phyloP scores from a whole-genome alignment of 495 filamentous ascomycete species.

The Saxophila tyrrhenica region DNA sequence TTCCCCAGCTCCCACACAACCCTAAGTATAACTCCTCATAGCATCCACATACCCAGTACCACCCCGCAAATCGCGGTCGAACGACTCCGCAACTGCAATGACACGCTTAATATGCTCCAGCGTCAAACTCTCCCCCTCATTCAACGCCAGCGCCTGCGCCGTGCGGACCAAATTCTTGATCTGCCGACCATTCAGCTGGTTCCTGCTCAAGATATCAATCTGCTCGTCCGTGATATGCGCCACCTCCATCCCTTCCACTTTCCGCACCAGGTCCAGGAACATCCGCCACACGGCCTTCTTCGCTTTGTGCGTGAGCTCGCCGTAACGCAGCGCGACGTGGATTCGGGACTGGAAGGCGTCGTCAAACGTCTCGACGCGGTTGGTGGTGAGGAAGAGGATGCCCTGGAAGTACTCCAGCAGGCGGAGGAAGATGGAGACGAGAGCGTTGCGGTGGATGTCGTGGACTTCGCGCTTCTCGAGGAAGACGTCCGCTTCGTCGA shows the following conservation, averaged over 20 bases:
- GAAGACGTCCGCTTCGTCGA: constrained; percentile 39
- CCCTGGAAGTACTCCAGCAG: constrained; percentile 63
- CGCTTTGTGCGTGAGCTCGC: constrained; percentile 60
- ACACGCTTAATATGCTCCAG: constrained; percentile 79
- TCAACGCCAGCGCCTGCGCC: constrained; percentile 74
- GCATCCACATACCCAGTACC: constrained; percentile 52
- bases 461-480: constrained; percentile 34
- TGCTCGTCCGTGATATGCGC: constrained; percentile 58
- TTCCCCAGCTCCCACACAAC: neutral
- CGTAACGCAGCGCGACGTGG: constrained; percentile 68
- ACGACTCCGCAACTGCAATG: constrained; percentile 69
- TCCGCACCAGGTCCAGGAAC: constrained; percentile 61
- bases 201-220: constrained; percentile 52
- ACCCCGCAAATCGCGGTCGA: constrained; percentile 66
- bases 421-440: constrained; percentile 36
- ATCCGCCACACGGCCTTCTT: constrained; percentile 79
- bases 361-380: constrained; percentile 64
- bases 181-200: constrained; percentile 80
- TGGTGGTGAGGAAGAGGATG: constrained; percentile 71
- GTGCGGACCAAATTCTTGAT: constrained; percentile 90
- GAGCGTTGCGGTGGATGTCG: constrained; percentile 36
- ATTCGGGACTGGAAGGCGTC: constrained; percentile 59
- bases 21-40: constrained; percentile 37
- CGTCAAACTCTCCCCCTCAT: constrained; percentile 54
- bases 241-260: constrained; percentile 48